Evolutionary conservation across 176 grass and related monocot genomes (phyloP).

Genomic region (Aegilops umbellulata): DNA sequence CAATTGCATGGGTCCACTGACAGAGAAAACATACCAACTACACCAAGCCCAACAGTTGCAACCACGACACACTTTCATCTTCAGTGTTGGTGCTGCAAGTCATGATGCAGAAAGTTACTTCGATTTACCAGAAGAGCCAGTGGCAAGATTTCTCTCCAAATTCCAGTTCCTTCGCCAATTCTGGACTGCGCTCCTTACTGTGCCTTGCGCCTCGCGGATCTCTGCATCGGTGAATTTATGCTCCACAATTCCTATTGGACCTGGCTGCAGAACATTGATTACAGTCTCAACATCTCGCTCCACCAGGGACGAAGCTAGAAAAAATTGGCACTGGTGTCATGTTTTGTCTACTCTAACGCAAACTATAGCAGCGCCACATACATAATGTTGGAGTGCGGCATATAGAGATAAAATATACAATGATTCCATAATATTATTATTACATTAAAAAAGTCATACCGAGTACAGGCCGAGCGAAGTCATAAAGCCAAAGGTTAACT

Average conservation of each 20-base stretch:
- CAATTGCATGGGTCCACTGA: neutral
- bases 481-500: no score
- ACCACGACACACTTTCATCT: neutral
- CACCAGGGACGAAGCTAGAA: no score
- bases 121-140: slow-evolving; percentile 19
- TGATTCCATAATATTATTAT: no score
- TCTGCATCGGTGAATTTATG: slow-evolving; percentile 69
- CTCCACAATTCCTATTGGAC: slow-evolving; percentile 80
- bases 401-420: no score
- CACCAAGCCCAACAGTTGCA: neutral
- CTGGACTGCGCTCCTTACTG: slow-evolving; percentile 53
- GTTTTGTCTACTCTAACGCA: no score
- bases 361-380: no score
- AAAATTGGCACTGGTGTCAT: no score
- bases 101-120: neutral
- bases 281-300: slow-evolving; percentile 90
- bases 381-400: no score
- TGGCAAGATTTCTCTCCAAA: slow-evolving; percentile 39
- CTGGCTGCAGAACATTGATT: slow-evolving; percentile 72
- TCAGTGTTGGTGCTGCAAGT: neutral
- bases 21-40: neutral
- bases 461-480: no score
- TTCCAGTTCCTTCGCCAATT: slow-evolving; percentile 58
- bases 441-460: no score
- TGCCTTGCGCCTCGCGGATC: slow-evolving; percentile 50